Percentiles rank a stretch among this genome's conserved stretches.
phyloP scores from a whole-genome alignment of 495 filamentous ascomycete genomes.

The Neurospora sp. region DNA sequence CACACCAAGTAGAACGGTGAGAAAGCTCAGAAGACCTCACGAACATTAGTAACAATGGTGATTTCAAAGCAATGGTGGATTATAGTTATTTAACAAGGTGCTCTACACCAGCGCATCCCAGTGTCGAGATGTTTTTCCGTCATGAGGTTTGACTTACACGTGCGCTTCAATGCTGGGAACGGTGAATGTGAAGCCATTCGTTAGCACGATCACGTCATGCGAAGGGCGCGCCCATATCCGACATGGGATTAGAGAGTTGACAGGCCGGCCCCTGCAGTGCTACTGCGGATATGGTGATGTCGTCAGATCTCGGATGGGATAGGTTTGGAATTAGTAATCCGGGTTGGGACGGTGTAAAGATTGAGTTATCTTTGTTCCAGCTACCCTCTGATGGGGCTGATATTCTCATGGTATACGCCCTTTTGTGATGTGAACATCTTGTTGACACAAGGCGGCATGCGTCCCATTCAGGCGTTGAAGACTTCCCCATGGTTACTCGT shows the following conservation, averaged over 20 bases:
- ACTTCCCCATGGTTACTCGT: background rate
- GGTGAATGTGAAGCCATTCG: background rate
- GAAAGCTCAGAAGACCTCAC: background rate
- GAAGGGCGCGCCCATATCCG: background rate
- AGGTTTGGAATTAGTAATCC: background rate
- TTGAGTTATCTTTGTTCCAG: background rate
- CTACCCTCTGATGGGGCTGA: background rate
- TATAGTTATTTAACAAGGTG: background rate
- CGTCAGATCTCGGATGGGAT: background rate
- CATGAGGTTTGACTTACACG: background rate
- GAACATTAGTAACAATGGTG: background rate
- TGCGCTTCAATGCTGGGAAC: background rate
- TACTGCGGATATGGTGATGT: background rate
- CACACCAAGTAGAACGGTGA: background rate
- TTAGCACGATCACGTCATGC: slow-evolving; percentile 9
- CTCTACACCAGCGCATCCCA: background rate
- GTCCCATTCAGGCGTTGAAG: no score
- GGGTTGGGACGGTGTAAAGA: background rate
- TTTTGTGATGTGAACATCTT: background rate
- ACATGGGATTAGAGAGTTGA: background rate
- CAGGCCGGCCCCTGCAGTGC: background rate
- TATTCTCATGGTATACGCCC: background rate
- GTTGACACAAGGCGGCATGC: background rate
- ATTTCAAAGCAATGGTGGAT: background rate
- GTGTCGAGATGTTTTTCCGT: background rate